Base-by-base conservation (phyloP, 495 filamentous ascomycete species). In the Saxophila tyrrhenica region DNA sequence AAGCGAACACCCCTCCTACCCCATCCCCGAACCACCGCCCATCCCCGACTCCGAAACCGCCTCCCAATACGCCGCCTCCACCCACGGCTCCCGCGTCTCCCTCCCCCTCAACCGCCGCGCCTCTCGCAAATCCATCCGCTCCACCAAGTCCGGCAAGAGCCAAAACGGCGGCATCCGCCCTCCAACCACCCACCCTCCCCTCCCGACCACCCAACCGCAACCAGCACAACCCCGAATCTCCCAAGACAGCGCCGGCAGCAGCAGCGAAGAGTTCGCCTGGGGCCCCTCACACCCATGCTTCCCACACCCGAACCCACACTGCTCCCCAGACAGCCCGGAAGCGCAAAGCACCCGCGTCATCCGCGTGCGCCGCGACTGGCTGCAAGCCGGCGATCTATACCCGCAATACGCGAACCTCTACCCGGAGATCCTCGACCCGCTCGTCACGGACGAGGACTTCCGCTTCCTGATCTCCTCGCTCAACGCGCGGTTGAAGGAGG, bases 401-500 rank as follows among this genome's bases (percentile, higher is more conserved):
- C 92, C 92, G 17, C 85, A 86, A 0, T 96, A 89, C 63, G 89
- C 86, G 7, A 95, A 95, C 57, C 76, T 95, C 0, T 99, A 97
- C 59, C 92, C 92, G 0, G 92, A 97, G 60, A 94, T 97, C 52
- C 72, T 99, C 13, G 88, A 94, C 56, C 88, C 89, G 1, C 78
- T 86, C 42, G 74, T 85, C 3, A 67, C 92, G 3, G 79, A 84
- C 17, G 87, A 92, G 59, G 85, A 60, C 10, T 63, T 63, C 55
- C 50, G 61, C 9, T 32, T 53, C 16, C 54, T 63, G 8, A 25
- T 63, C 41, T 39, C 54, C 11, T 57, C 42, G 41, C 39, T 63
- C 39, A 63, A 63, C 38, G 19, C 54, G 0, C 48, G 39, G 42
- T 42, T 61, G n/a, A 60, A 57, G 20, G 52, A 29, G 2, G 50